Evolutionary conservation across 2,329 filamentous ascomycete species (phyloP), one percentile per base, ranked within the genome.

Genomic region (Epichloe hybrida): DNA sequence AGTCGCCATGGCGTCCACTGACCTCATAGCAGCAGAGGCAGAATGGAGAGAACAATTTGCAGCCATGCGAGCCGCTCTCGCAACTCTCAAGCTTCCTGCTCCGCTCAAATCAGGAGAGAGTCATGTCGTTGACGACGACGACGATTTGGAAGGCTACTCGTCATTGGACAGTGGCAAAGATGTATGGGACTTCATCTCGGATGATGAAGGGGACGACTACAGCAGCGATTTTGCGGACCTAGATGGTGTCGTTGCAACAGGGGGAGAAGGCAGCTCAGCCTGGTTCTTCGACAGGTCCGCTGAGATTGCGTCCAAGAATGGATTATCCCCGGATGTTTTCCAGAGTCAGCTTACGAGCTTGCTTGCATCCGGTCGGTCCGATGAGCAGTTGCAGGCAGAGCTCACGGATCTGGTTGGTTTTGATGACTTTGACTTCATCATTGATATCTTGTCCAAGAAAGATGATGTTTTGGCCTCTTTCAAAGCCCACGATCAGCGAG

Each of bases 401-500:
- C 75, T 98, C 37, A 88, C 87, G 0, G 93, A 98, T 59, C 79
- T 96, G 42, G 75, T 98, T 53, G 93, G 94, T 0, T 97, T 91
- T 60, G 89, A 93, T 59, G 88, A 97, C 61, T 73, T 98, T 17
- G 91, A 98, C 57, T 83, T 98, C 59, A 84, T 97, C 49, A 90
- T 90, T 55, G 88, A 96, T 55, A 72, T 97, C n/a, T 84, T 97
- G 49, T 77, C 81, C 2, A 82, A 91, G 63, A 80, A 89, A 49
- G 71, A 77, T 48, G 79, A 86, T 44, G 79, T 97, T 43, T 65
- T 83, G 11, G 68, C 75, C 4, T 66, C 70, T 5, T 63, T 69
- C 11, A 61, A 69, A 4, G 60, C 66, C 49, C 64, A 65, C 54
- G 54, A 50, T 51, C 53, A 57, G 53, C 59, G 58, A 53, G 59